phyloP scores from a whole-genome alignment of 2,329 filamentous ascomycete species.

The Curvularia spicifera region DNA sequence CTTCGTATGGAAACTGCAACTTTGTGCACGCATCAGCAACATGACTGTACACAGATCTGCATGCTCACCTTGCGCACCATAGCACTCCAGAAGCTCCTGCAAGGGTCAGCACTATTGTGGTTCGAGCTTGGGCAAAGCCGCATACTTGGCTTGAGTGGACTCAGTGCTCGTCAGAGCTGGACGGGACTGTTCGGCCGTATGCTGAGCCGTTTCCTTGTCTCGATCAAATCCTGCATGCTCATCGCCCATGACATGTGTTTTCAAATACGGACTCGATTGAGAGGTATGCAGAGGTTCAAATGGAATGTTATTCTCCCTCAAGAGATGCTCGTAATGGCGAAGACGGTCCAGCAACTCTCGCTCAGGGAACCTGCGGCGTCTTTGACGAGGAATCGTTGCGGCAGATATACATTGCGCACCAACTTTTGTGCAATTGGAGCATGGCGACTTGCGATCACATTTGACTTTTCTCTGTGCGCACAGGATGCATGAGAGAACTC shows the following conservation, averaged over 20 bases:
- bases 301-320: slow-evolving; percentile 69
- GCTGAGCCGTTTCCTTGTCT: neutral
- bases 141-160: slow-evolving; percentile 10
- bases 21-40: slow-evolving; percentile 1
- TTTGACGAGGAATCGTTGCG: slow-evolving; percentile 60
- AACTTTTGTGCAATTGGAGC: slow-evolving; percentile 40
- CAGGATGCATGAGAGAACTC: slow-evolving; percentile 66
- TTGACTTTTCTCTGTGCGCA: slow-evolving; percentile 65
- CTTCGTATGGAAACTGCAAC: slow-evolving; percentile 6
- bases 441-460: slow-evolving; percentile 49
- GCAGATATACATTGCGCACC: slow-evolving; percentile 49
- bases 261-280: slow-evolving; percentile 24
- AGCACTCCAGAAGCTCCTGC: slow-evolving; percentile 33
- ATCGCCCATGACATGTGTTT: slow-evolving; percentile 1
- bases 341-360: slow-evolving; percentile 73
- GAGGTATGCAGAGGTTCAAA: slow-evolving; percentile 66
- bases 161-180: neutral
- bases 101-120: slow-evolving; percentile 5
- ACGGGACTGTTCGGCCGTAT: neutral
- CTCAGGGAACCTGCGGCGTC: slow-evolving; percentile 69
- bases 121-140: neutral
- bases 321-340: slow-evolving; percentile 69
- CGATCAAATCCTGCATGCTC: neutral
- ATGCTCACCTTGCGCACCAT: slow-evolving; percentile 27
- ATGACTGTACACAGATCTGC: neutral